A percentile compares a stretch with the other conserved stretches of the same genome.
Evolutionary conservation across 2,329 filamentous ascomycete genomes (phyloP).

Genomic region (Colletotrichum sp.): DNA sequence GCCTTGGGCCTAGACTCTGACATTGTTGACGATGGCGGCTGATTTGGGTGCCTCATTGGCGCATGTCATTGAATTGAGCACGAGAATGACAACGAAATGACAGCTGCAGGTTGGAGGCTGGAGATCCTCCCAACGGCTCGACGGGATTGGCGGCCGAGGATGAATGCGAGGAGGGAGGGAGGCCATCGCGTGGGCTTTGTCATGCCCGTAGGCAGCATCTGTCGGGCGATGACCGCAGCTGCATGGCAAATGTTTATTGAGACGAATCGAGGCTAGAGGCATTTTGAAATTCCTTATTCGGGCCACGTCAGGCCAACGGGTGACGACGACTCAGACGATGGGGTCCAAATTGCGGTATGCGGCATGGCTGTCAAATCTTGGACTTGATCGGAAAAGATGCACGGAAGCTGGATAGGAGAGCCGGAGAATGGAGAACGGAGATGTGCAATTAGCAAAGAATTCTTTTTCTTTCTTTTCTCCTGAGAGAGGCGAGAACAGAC

Average conservation of each 20-base stretch:
- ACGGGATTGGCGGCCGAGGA: not conserved
- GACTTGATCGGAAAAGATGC: not conserved
- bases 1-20: not conserved
- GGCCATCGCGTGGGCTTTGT: not conserved
- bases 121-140: not conserved
- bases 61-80: not conserved
- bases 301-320: not conserved
- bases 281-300: not conserved
- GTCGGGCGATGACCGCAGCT: not conserved
- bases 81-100: not conserved
- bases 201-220: not conserved
- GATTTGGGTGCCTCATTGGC: not conserved
- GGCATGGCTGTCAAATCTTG: not conserved
- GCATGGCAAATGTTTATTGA: not conserved
- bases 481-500: not conserved
- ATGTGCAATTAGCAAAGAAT: not conserved
- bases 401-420: not conserved
- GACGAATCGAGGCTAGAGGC: not conserved
- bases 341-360: not conserved
- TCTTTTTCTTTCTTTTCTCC: not conserved
- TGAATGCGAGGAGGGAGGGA: not conserved
- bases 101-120: not conserved
- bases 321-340: not conserved
- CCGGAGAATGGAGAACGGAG: not conserved
- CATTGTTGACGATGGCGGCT: not conserved